Evolutionary conservation across 2,329 filamentous ascomycete genomes (phyloP), one percentile per base, ranked within the genome.

Genomic region (Coniochaeta sp.): DNA sequence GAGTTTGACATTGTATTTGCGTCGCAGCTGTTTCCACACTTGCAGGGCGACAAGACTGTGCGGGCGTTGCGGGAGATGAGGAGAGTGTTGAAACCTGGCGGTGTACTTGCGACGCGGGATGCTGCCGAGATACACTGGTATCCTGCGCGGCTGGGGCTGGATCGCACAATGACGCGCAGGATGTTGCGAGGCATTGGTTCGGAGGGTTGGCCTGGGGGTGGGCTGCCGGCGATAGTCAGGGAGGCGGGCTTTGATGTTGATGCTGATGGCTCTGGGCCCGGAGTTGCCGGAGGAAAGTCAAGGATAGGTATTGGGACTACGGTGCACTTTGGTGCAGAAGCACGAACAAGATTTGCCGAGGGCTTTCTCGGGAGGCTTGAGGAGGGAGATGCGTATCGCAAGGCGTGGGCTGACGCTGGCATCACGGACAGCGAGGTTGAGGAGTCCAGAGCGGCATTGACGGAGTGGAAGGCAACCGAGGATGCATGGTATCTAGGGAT

Each of bases 1-100:
- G 57, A 58, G 0, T 75, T 76, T 51, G 71, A 76, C 55, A 57
- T 75, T 4, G 66, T 73, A 18, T 74, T 68, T 56, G 64, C 62
- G 24, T 68, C 67, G n/a, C 72, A 75, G 56, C 61, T 75, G 1
- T 63, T 77, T 13, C 65, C 65, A 5, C 72, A 76, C 51, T 56
- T 76, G 13, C 60, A 66, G 8, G 67, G 65, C 0, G 57, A 63
- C 1, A 53, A 58, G 49, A 59, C 55, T 5, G 51, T 51, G 51
- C 58, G 38, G 2, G 69, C 71, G 1, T 53, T 74, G 32, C 51
- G 52, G 7, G 72, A 75, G 60, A 71, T 75, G 65, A 56, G 69
- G 3, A 65, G 74, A 1, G 69, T 76, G 5, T 64, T 72, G 2
- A 72, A 67, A 54, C 64, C 68, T 0, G 72, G 72, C 1, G 74